Evolutionary conservation across 345 rosid species (phyloP), one percentile per base, ranked within the genome.

Genomic region (Microcos paniculata): DNA sequence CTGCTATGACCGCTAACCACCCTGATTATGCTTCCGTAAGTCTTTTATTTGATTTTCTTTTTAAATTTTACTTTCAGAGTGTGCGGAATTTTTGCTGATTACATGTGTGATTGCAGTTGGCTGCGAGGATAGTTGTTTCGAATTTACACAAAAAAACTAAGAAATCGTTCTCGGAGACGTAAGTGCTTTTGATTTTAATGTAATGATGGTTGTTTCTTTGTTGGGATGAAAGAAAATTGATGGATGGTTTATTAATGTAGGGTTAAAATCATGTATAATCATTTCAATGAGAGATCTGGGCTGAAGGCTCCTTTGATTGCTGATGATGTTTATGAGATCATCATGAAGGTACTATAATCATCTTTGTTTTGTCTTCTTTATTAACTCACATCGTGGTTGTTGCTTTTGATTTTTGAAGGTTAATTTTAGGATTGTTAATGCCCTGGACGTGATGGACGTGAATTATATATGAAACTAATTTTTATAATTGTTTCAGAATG

Each of bases 151-250:
- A 96, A 88, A 96, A 94, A 78, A 96, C 99, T 4, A 90, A 82
- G 86, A 96, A 96, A 62, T 90, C 87, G 3, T 96, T 96, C 77
- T 96, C 99, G 0, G 99, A 96, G 80, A 94, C 97, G 99, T 96
- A 82, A 83, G 99, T 85, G 65, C 70, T 82, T 30, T 79, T 2
- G 5, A 19, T 28, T 28, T 61, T 68, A 24, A 45, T 23, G 21
- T 67, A 26, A 4, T 24, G 24, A 3, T 26, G 42, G 30, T 73
- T 61, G 18, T 12, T 26, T 49, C 19, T 23, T 8, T 49, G 70
- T 40, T 65, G 12, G 23, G 4, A 4, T 46, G 4, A 42, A 13
- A 8, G 53, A n/a, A 53, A 16, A 52, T 72, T 57, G 72, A 45
- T 49, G 0, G 9, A 45, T 78, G 46, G 51, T 31, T 77, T 21